Conservation (phyloP, 2,329 filamentous ascomycete genomes). For the Claviceps fusiformis region DNA sequence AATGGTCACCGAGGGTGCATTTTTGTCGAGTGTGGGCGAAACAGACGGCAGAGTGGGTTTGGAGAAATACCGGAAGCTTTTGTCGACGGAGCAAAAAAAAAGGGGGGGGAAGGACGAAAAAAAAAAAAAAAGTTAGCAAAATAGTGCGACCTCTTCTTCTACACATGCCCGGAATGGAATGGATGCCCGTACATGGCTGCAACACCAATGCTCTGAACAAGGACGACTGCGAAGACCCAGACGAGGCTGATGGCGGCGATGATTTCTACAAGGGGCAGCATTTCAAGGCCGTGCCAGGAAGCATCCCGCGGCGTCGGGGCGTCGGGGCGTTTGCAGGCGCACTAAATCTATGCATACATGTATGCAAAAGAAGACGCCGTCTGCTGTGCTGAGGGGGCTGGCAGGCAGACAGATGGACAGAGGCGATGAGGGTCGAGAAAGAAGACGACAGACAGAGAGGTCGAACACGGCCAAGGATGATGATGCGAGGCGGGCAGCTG, state of each 20-base stretch:
- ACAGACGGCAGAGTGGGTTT: conserved; percentile 32
- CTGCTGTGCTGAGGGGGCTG: not conserved
- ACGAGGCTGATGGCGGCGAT: conserved; percentile 34
- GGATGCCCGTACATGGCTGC: conserved; percentile 35
- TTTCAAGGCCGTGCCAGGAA: conserved; percentile 8
- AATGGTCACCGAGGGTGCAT: conserved; percentile 71
- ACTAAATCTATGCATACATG: not conserved
- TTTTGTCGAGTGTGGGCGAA: conserved; percentile 33
- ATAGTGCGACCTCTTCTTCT: not conserved
- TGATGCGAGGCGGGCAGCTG: not conserved
- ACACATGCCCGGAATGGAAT: not conserved
- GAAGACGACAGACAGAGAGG: not conserved
- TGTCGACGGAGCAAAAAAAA: conserved; percentile 7
- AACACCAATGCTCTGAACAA: conserved; percentile 43
- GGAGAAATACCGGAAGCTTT: conserved; percentile 42
- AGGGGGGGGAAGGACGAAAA: no score
- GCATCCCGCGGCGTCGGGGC: conserved; percentile 3
- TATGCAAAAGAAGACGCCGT: not conserved
- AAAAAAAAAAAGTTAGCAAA: not conserved
- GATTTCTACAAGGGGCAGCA: conserved; percentile 19
- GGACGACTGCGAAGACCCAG: conserved; percentile 39
- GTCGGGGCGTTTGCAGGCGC: not conserved
- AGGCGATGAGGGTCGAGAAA: not conserved
- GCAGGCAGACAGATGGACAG: not conserved
- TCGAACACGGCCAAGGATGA: not conserved